phyloP scores from a whole-genome alignment of 1,284 basidiomycete genomes.

The Volvariella volvacea region DNA sequence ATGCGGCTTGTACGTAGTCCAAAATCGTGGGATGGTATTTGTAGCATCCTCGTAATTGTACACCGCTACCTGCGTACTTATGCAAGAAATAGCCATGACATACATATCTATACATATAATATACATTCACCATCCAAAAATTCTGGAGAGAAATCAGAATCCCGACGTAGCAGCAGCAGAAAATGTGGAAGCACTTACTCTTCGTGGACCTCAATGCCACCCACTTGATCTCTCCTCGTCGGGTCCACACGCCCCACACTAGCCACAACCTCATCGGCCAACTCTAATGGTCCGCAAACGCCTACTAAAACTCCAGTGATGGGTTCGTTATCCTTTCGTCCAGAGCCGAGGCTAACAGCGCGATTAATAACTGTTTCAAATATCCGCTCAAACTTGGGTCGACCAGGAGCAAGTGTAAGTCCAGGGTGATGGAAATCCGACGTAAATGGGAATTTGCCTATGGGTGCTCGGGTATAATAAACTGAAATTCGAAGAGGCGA shows the following conservation, averaged over 20 bases:
- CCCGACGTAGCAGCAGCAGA: background rate
- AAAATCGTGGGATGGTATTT: no score
- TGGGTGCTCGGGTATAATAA: constrained; percentile 55
- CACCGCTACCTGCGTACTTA: no score
- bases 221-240: constrained; percentile 46
- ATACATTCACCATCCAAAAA: background rate
- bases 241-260: constrained; percentile 43
- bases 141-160: background rate
- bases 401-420: constrained; percentile 41
- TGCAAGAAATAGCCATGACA: no score
- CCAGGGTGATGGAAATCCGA: constrained; percentile 24
- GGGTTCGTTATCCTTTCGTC: constrained; percentile 31
- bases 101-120: background rate
- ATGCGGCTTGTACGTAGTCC: no score
- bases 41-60: no score
- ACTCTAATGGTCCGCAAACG: constrained; percentile 56
- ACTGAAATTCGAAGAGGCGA: constrained; percentile 48
- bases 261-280: constrained; percentile 48
- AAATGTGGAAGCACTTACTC: constrained; percentile 39
- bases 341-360: constrained; percentile 34
- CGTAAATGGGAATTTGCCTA: constrained; percentile 26
- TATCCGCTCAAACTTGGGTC: constrained; percentile 40
- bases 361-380: constrained; percentile 43
- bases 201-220: constrained; percentile 65
- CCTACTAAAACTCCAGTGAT: constrained; percentile 56